These are phyloP conservation scores for Lipomyces yarrowii DNA, from an alignment of 1,139 yeast genomes.

Conservation along the genomic window DNA sequence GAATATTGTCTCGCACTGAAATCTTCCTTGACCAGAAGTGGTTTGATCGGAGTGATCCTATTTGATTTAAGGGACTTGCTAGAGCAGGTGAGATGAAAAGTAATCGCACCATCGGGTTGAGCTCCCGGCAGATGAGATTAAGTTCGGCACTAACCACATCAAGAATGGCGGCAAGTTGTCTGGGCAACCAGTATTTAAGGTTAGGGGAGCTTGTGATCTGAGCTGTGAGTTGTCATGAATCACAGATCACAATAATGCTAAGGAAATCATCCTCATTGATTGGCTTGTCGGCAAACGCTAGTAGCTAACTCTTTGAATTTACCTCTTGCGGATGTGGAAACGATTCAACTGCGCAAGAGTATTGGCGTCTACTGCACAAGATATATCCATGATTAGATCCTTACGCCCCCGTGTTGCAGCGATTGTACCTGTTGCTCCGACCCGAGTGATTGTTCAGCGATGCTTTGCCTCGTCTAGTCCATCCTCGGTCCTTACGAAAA, in stretches of 20 bases:
- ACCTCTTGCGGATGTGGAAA: slow-evolving; percentile 6
- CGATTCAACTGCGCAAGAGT: background rate
- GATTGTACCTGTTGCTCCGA: background rate
- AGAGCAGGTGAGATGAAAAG: background rate
- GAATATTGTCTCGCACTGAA: background rate
- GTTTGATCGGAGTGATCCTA: background rate
- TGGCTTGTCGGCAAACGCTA: slow-evolving; percentile 16
- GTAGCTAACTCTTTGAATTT: slow-evolving; percentile 5
- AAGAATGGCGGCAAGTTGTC: background rate
- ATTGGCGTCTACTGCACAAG: background rate
- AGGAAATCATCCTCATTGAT: slow-evolving; percentile 14
- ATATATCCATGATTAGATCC: slow-evolving; percentile 15
- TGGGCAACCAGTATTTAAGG: background rate
- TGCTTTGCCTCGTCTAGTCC: slow-evolving; percentile 16
- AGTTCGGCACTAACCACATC: background rate
- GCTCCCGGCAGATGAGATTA: background rate
- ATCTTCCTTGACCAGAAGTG: background rate
- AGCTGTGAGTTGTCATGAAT: background rate
- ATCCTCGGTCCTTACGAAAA: slow-evolving; percentile 18
- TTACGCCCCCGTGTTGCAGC: slow-evolving; percentile 11
- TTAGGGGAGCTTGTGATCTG: background rate
- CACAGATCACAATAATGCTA: background rate
- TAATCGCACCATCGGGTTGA: background rate
- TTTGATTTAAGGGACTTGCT: background rate
- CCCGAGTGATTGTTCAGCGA: slow-evolving; percentile 10